phyloP scores from a whole-genome alignment of 148 eudicot species.

The Tetragonia tetragonoides region DNA sequence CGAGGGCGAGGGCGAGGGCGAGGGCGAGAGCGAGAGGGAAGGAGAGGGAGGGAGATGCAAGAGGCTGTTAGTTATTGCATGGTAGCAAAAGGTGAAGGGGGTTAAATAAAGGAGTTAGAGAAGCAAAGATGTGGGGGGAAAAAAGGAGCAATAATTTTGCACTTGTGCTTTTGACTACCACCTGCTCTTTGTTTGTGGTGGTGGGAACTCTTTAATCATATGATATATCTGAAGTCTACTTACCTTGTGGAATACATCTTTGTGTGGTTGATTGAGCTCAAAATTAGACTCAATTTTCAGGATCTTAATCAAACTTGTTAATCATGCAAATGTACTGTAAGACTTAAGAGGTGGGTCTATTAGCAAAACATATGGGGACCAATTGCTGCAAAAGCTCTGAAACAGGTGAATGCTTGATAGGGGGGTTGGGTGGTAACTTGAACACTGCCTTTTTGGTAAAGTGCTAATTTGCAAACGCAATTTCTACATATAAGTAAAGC shows the following conservation, averaged over 20 bases:
- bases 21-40: background rate
- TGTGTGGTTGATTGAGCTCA: background rate
- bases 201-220: constrained; percentile 13
- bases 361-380: constrained; percentile 12
- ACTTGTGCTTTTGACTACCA: constrained; percentile 6
- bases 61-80: constrained; percentile 6
- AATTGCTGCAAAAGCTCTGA: constrained; percentile 5
- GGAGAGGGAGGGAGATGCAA: background rate
- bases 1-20: background rate
- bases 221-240: constrained; percentile 3
- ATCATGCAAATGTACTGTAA: constrained; percentile 8
- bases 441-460: constrained; percentile 21
- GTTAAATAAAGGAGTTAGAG: constrained; percentile 22
- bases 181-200: constrained; percentile 17
- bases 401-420: background rate
- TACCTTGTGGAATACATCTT: background rate
- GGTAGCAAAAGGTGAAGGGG: constrained; percentile 3
- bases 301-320: background rate
- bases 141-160: constrained; percentile 31
- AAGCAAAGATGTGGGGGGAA: constrained; percentile 13
- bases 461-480: constrained; percentile 16
- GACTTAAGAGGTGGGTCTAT: constrained; percentile 15
- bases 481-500: constrained; percentile 19
- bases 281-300: background rate
- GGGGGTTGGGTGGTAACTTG: background rate